Evolutionary conservation across 163 green algal genomes (phyloP), one percentile per base, ranked within the genome.

Genomic region (Smithsoniella earleae): DNA sequence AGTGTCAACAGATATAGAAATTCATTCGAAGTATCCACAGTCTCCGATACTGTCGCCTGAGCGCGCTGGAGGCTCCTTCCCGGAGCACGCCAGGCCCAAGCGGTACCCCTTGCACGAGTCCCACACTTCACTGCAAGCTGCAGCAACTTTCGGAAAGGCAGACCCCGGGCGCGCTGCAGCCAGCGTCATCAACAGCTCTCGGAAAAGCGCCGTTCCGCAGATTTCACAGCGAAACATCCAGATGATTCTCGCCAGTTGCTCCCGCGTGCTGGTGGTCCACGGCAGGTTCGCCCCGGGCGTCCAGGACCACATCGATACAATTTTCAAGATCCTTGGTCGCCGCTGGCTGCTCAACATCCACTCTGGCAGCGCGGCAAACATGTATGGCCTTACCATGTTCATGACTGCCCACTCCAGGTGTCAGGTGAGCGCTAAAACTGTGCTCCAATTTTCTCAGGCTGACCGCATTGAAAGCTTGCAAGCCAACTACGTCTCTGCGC

Each of bases 371-470:
- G 5, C 40, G 58, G 34, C 18, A 8, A 30, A 33, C 27, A 30
- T 36, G 8, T n/a, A 69, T 4, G 18, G 27, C 10, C 20, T 69
- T 33, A 69, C 58, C 10, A 43, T 38, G 30, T 69, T 69, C 27
- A 30, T 69, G 3, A 34, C 25, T 4, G 58, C 58, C 27, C 58
- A 69, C 34, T 69, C 58, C 18, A 69, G 43, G 58, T 38, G n/a
- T 13, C n/a, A 34, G n/a, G 58, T 69, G 25, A 8, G 58, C 58
- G 8, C 1, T 18, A 27, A 27, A 25, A 54, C 16, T 54, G 43
- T 18, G 18, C n/a, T n/a, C n/a, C n/a, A n/a, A n/a, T n/a, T n/a
- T 13, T 49, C 40, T 49, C 10, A 10, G 10, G 40, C 40, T 49
- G 40, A 49, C 40, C 40, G 40, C 40, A 49, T 10, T 22, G 10